Base-by-base conservation (phyloP, 2,329 filamentous ascomycete genomes). In the Epichloe brachyelytri region DNA sequence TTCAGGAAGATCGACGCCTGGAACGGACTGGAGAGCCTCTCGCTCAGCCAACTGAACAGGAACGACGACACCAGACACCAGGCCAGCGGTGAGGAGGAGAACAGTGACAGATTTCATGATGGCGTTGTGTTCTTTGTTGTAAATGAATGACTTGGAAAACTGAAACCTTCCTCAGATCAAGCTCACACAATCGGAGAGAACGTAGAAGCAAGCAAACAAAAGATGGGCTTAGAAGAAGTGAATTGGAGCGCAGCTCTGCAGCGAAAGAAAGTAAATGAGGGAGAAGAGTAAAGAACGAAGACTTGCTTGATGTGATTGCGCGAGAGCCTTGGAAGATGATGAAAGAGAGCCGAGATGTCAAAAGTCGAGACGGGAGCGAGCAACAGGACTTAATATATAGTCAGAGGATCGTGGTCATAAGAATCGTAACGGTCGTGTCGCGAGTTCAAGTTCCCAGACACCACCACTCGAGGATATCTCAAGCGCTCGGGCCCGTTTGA, bases 51-150 rank as follows among this genome's bases (percentile, higher is more conserved):
- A 50, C 46, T 55, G 54, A 49, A 51, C 55, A 40, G 61, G 61
- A 17, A 62, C 58, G 43, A 55, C 58, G 41, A 59, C 55, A 45
- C 58, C 63, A 52, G 63, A 62, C 53, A 57, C 62, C 59, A 65
- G 58, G 56, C 62, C 61, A 53, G 58, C 58, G 33, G 63, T 57
- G 37, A 64, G 33, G 38, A 63, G 55, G 46, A 65, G 52, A 26
- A 65, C 38, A 40, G 60, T 55, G 52, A 55, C 51, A 39, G 61
- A 59, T 58, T 60, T 65, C 62, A 64, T 64, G 48, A 51, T 59
- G 56, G 44, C 41, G 47, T 10, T 36, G 5, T 26, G 38, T 41
- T 39, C 46, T 26, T 15, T 7, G 37, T 17, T 11, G 41, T 12
- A 22, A 45, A 19, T 4, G 2, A 26, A 19, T 44, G 37, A 6